Evolutionary conservation across 2,329 filamentous ascomycete genomes (phyloP).

Genomic region (Cadophora sp.): DNA sequence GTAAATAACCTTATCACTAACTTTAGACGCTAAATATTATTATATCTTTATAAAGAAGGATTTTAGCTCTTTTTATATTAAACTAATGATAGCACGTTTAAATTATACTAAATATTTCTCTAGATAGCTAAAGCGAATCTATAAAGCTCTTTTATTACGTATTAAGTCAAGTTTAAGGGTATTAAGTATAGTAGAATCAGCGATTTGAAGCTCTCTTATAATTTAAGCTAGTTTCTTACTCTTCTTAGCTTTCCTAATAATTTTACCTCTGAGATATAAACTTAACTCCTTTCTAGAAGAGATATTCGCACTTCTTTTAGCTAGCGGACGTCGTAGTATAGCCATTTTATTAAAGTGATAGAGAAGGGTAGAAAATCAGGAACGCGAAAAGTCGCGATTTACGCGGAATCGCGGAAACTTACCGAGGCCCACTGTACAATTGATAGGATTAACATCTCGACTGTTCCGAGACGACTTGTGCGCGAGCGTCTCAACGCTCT

Average conservation of each 20-base stretch:
- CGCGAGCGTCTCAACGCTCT: too few relatives aligned
- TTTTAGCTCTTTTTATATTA: neutral
- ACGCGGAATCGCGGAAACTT: too few relatives aligned
- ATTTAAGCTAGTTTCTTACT: constrained; percentile 10
- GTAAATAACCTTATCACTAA: neutral
- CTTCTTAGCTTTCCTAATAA: neutral
- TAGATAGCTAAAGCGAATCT: neutral
- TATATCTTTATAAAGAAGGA: neutral
- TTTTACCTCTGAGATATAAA: too few relatives aligned
- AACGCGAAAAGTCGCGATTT: too few relatives aligned
- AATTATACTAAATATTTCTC: constrained; percentile 4
- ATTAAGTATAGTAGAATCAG: neutral
- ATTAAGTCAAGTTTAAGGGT: neutral
- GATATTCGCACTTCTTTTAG: too few relatives aligned
- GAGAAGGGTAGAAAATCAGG: too few relatives aligned
- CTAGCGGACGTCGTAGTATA: too few relatives aligned
- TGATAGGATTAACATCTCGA: too few relatives aligned
- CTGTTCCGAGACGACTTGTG: too few relatives aligned
- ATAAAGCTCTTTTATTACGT: neutral
- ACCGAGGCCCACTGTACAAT: too few relatives aligned
- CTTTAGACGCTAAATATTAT: neutral
- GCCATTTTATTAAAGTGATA: too few relatives aligned
- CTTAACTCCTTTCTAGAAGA: too few relatives aligned
- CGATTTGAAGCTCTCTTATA: neutral
- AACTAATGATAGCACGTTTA: neutral